phyloP scores from a whole-genome alignment of 805 yeast genomes.

The Metschnikowia reukaufii region DNA sequence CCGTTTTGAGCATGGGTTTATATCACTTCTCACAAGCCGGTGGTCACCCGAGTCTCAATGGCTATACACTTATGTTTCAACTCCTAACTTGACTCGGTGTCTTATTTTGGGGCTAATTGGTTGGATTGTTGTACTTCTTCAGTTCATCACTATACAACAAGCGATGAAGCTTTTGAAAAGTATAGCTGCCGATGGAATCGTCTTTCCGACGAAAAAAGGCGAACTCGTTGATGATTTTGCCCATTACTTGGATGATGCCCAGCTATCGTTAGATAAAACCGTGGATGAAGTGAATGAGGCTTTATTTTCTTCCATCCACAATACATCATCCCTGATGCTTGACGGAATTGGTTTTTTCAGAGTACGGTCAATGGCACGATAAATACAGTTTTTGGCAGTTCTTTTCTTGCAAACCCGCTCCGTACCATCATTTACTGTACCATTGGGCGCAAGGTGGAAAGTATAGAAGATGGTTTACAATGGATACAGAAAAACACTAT shows the following conservation, averaged over 20 bases:
- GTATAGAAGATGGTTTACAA: slow-evolving; percentile 66
- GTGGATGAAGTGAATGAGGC: slow-evolving; percentile 59
- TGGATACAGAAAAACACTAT: slow-evolving; percentile 70
- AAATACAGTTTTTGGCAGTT: slow-evolving; percentile 59
- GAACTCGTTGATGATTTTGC: slow-evolving; percentile 3
- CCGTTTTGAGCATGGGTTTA: slow-evolving; percentile 10
- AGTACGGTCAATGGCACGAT: slow-evolving; percentile 59
- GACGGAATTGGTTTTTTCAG: slow-evolving; percentile 12
- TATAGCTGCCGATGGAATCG: not conserved
- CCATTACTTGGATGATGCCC: slow-evolving; percentile 8
- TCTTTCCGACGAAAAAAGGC: not conserved
- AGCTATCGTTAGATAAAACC: slow-evolving; percentile 35
- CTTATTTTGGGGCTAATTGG: slow-evolving; percentile 13
- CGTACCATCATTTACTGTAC: slow-evolving; percentile 74
- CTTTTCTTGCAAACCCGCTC: slow-evolving; percentile 65
- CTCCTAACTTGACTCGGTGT: slow-evolving; percentile 10
- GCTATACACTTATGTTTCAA: slow-evolving; percentile 9
- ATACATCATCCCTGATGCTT: slow-evolving; percentile 25
- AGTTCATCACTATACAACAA: slow-evolving; percentile 9
- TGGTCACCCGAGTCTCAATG: slow-evolving; percentile 10
- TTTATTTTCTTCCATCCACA: slow-evolving; percentile 64
- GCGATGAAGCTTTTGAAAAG: slow-evolving; percentile 1
- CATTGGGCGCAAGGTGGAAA: slow-evolving; percentile 67
- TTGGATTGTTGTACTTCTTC: slow-evolving; percentile 11
- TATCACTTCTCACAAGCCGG: slow-evolving; percentile 4